Conservation (phyloP, 495 filamentous ascomycete species). For the Aspergillus biplanus region DNA sequence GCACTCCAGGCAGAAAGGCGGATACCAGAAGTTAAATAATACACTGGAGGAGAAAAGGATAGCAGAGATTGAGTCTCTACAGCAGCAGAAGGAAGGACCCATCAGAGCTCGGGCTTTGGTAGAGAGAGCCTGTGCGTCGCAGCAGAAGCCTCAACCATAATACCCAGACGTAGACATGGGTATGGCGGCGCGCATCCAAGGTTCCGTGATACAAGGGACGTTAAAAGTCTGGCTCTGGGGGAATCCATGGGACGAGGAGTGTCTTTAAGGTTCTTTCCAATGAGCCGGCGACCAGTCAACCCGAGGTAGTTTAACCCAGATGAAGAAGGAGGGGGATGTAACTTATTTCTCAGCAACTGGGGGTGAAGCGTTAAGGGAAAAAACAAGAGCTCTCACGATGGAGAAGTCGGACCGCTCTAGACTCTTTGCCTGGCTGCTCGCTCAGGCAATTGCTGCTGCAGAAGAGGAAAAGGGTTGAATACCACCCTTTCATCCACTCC, state of each 20-base stretch:
- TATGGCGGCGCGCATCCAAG: slow-evolving; percentile 11
- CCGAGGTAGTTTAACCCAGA: not conserved
- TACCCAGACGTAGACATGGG: not conserved
- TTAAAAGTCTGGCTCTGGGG: slow-evolving; percentile 19
- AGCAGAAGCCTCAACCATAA: slow-evolving; percentile 6
- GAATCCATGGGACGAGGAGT: slow-evolving; percentile 11
- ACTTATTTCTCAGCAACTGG: not conserved
- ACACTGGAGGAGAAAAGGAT: not conserved
- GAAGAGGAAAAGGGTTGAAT: too few species aligned
- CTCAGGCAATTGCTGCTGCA: too few species aligned
- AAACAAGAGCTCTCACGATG: not conserved
- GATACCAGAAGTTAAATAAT: slow-evolving; percentile 6
- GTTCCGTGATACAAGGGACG: slow-evolving; percentile 16
- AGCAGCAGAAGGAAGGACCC: not conserved
- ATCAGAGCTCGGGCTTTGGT: not conserved
- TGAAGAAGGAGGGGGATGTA: not conserved
- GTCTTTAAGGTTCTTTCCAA: slow-evolving; percentile 11
- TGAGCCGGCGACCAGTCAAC: slow-evolving; percentile 2
- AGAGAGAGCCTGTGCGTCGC: slow-evolving; percentile 1
- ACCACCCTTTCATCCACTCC: too few species aligned
- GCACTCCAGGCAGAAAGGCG: not conserved
- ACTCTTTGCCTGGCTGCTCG: not conserved
- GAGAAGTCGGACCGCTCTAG: not conserved
- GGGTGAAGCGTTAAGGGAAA: not conserved
- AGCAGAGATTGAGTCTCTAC: not conserved